These are phyloP conservation scores for Cryptococcus sp. DNA, from an alignment of 1,284 basidiomycete species.

Conservation along the genomic window DNA sequence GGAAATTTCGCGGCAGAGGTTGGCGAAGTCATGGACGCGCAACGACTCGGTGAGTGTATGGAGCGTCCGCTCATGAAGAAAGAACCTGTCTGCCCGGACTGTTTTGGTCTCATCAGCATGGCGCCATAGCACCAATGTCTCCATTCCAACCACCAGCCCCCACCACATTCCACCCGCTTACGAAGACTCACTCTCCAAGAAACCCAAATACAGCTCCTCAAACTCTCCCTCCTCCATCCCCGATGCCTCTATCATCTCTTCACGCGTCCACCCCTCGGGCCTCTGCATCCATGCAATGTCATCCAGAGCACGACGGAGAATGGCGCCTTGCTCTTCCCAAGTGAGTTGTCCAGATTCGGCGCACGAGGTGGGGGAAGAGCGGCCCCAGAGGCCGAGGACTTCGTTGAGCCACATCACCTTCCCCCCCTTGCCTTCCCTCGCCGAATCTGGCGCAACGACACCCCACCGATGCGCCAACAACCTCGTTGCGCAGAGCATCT, in stretches of 20 bases:
- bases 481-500: slow-evolving; percentile 72
- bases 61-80: slow-evolving; percentile 71
- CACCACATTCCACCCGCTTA: not conserved
- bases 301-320: slow-evolving; percentile 54
- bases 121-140: too few species aligned
- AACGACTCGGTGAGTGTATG: slow-evolving; percentile 73
- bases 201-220: slow-evolving; percentile 64
- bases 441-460: slow-evolving; percentile 33
- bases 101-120: too few species aligned
- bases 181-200: slow-evolving; percentile 63
- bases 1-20: slow-evolving; percentile 57
- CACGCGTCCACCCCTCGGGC: slow-evolving; percentile 48
- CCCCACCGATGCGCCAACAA: slow-evolving; percentile 62
- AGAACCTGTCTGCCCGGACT: slow-evolving; percentile 75
- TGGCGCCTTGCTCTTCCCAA: slow-evolving; percentile 10
- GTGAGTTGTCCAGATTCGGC: too few species aligned
- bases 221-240: slow-evolving; percentile 61
- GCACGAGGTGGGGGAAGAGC: too few species aligned
- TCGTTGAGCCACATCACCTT: too few species aligned
- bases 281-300: slow-evolving; percentile 54
- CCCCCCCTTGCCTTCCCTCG: slow-evolving; percentile 13
- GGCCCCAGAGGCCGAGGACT: too few species aligned
- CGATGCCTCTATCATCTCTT: slow-evolving; percentile 67
- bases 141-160: not conserved
- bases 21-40: slow-evolving; percentile 71